Base-by-base conservation (phyloP, 2,329 filamentous ascomycete species). In the Claviceps digitariae region DNA sequence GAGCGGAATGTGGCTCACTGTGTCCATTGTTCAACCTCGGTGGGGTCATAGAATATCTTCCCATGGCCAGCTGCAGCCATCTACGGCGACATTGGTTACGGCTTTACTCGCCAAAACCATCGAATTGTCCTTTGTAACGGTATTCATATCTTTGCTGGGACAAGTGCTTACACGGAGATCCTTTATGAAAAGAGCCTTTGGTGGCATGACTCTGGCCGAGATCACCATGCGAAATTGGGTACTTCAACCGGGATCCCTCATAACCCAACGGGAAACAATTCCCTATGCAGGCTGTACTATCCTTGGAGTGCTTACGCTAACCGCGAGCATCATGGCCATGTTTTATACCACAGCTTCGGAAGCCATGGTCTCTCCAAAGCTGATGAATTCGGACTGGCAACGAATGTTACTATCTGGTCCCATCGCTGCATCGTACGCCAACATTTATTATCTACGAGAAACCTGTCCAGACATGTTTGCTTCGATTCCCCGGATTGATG, bases 261-360 rank as follows among this genome's bases (percentile, higher is more conserved):
- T 91, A 21, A 86, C 83, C 0, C 82, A 87, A 59, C 84, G 75
- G 66, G 75, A 83, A 56, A 78, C 77, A 4, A 69, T 90, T 1
- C 75, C 76, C 5, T 83, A 84, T 55, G 83, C 83, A 0, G 82
- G 74, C 0, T 57, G 78, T 1, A 84, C 83, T 0, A 58, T 86
- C 0, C 68, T 90, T 1, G 87, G 87, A 0, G 63, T 75, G 1
- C 61, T 89, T 2, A 79, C 83, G 0, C 65, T 91, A 15, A n/a
- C 20, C 1, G 83, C 83, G 2, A 81, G 86, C 0, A 56, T 89
- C 2, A 72, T 81, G 1, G 79, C 83, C 0, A 81, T 85, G 60
- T 74, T 91, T 6, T 93, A 90, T 63, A 88, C 84, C 0, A 86
- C 86, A 2, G 87, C 87, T 0, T 84, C 84, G 0, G 84, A 88